Evolutionary conservation across 2,329 filamentous ascomycete genomes (phyloP), one percentile per base, ranked within the genome.

Genomic region (Microdochium nivale): DNA sequence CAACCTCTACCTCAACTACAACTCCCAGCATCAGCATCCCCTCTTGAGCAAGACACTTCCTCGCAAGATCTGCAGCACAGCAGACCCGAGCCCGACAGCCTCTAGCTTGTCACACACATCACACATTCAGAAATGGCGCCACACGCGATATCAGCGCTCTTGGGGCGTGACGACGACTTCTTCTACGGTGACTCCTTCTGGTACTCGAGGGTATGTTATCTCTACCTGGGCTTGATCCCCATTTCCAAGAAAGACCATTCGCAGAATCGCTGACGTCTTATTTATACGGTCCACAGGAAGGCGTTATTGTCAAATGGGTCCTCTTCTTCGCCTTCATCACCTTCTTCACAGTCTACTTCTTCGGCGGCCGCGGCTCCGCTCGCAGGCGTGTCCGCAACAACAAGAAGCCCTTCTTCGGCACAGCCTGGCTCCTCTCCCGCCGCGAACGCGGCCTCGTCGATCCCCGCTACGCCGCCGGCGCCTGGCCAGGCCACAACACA

Each of bases 321-420:
- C 69, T 92, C 54, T 81, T 91, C 62, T 77, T 79, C 54, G 70
- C 73, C 55, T 64, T 92, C 57, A 72, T 88, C 59, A 53, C 76
- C 51, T 52, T 82, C 54, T 68, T 88, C 60, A 65, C 81, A 50
- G 60, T 75, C 43, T 89, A 83, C 74, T 73, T 90, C 60, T 58
- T 88, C 51, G 74, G 80, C 53, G 87, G 86, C 54, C 86, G 87
- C 65, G 68, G 80, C 47, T 88, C 92, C 67, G 88, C 87, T 47
- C 80, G 80, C 64, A 69, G 70, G 47, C 77, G 88, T 47, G 73
- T 91, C 56, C 75, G 72, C 54, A 84, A 83, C 65, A 87, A 87
- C 1, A 71, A 83, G 35, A 72, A 75, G 19, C 84, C 87, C 16
- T 68, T 90, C 33, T 69, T 67, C 55, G 92, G 92, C 63, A 87